phyloP scores from a whole-genome alignment of 106 monocot genomes.

The Chionographis japonica region DNA sequence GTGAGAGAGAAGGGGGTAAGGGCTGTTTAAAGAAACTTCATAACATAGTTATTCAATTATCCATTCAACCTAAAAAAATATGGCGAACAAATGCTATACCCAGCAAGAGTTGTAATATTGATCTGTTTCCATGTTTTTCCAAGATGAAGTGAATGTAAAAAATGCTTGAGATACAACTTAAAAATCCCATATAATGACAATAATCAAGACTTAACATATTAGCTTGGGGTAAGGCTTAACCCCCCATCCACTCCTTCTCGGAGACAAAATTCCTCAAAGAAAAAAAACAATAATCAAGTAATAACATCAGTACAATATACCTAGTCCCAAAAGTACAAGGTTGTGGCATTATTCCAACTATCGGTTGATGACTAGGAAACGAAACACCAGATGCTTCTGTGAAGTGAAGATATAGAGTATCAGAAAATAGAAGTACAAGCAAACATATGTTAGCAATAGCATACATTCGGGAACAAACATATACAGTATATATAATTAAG shows the following conservation, averaged over 20 bases:
- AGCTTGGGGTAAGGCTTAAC: too few relatives aligned
- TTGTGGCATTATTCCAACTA: slow-evolving; percentile 90
- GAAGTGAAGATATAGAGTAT: not conserved
- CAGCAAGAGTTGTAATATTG: not conserved
- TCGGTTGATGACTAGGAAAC: slow-evolving; percentile 39
- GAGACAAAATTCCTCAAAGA: too few relatives aligned
- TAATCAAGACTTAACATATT: not conserved
- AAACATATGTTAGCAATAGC: not conserved
- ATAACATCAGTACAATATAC: slow-evolving; percentile 20
- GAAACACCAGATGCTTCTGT: slow-evolving; percentile 74
- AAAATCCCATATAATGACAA: too few relatives aligned
- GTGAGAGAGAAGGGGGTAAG: not conserved
- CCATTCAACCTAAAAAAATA: too few relatives aligned
- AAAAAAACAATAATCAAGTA: too few relatives aligned
- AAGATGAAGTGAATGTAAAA: too few relatives aligned
- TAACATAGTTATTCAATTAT: too few relatives aligned
- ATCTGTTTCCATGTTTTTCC: not conserved
- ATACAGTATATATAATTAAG: not conserved
- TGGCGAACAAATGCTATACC: too few relatives aligned
- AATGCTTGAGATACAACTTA: too few relatives aligned
- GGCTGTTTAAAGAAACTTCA: too few relatives aligned
- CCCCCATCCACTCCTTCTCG: too few relatives aligned
- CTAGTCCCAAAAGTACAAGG: slow-evolving; percentile 73
- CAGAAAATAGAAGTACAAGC: not conserved
- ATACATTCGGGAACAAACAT: not conserved